phyloP scores from a whole-genome alignment of 768 basidiomycete genomes.

The Tricholoma sp. region DNA sequence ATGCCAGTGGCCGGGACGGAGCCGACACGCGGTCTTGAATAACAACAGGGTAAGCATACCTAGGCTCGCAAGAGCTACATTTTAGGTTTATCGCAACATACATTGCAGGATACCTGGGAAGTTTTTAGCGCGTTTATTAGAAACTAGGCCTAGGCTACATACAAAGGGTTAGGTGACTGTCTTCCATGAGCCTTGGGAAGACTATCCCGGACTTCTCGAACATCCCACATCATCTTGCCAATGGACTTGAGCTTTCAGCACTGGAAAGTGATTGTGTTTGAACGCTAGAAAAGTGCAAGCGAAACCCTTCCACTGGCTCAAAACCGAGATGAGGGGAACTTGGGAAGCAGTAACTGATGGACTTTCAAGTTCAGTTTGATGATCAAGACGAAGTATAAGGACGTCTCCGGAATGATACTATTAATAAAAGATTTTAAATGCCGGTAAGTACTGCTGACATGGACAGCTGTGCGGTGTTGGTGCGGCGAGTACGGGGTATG shows the following conservation, averaged over 20 bases:
- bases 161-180: not conserved
- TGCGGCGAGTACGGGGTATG: not conserved
- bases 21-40: not conserved
- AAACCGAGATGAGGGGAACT: not conserved
- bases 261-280: not conserved
- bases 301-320: not conserved
- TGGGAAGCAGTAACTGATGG: not conserved
- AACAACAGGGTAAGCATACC: not conserved
- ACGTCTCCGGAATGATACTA: not conserved
- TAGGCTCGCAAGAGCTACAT: not conserved
- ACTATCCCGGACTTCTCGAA: constrained; percentile 18
- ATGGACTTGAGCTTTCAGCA: constrained; percentile 8
- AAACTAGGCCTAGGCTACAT: not conserved
- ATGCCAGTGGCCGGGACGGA: not conserved
- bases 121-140: not conserved
- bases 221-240: constrained; percentile 44
- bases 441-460: not conserved
- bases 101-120: constrained; percentile 24
- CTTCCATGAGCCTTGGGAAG: constrained; percentile 18
- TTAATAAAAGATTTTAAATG: not conserved
- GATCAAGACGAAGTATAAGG: not conserved
- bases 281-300: not conserved
- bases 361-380: not conserved
- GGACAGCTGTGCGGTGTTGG: no score
- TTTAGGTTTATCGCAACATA: constrained; percentile 12